A percentile compares a stretch with the other conserved stretches of the same genome.
These are phyloP conservation scores for Coemansia sp. DNA, from an alignment of 192 early-diverging fungal genomes.

Conservation along the genomic window DNA sequence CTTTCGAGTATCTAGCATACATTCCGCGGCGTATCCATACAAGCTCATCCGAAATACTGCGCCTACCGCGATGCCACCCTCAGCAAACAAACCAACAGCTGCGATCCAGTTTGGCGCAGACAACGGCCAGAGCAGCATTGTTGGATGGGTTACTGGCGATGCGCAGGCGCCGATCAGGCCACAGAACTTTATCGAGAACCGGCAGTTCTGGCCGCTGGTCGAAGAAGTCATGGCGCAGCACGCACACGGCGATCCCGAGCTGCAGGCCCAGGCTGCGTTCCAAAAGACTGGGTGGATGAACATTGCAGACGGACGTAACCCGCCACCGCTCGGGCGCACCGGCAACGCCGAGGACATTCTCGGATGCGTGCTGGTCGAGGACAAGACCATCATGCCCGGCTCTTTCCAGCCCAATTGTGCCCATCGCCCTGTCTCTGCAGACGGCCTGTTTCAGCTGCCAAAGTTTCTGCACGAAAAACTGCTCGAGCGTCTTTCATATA, in stretches of 20 bases:
- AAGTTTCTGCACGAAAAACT: constrained; percentile 37
- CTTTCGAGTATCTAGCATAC: constrained; percentile 8
- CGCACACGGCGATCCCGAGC: constrained; percentile 52
- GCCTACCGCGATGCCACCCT: background rate
- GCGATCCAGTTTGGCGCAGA: constrained; percentile 18
- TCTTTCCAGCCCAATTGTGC: constrained; percentile 44
- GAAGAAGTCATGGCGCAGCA: constrained; percentile 27
- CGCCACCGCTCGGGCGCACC: constrained; percentile 48
- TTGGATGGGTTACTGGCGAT: constrained; percentile 41
- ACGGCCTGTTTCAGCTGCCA: constrained; percentile 54
- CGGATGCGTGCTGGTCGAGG: constrained; percentile 38
- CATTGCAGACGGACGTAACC: constrained; percentile 44
- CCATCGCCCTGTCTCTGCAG: constrained; percentile 37
- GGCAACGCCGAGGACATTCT: constrained; percentile 47
- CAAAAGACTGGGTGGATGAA: constrained; percentile 55
- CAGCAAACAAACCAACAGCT: background rate
- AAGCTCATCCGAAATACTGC: constrained; percentile 13
- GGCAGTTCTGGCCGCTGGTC: constrained; percentile 36
- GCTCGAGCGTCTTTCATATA: constrained; percentile 17
- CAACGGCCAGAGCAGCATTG: constrained; percentile 12
- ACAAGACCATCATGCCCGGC: constrained; percentile 27
- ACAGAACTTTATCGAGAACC: constrained; percentile 47
- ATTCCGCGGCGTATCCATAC: constrained; percentile 29
- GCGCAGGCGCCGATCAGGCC: constrained; percentile 21
- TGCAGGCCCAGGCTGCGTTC: constrained; percentile 48